Conservation (phyloP, 441 rosid species). For the Melastoma candidum region DNA sequence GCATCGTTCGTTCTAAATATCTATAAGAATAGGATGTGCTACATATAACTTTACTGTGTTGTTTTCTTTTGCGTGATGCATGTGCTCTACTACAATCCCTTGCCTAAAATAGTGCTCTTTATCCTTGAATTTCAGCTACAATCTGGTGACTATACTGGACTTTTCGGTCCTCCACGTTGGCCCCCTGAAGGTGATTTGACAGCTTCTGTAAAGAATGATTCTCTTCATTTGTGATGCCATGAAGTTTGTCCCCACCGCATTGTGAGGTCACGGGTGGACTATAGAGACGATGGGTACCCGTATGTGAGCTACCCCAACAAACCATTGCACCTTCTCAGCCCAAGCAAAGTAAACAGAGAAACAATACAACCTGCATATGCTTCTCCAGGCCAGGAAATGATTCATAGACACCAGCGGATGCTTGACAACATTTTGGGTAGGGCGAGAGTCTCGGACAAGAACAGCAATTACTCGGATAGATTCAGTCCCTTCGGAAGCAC, state of each 20-base stretch:
- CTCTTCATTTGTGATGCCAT: slow-evolving; percentile 14
- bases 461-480: slow-evolving; percentile 20
- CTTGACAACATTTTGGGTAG: slow-evolving; percentile 27
- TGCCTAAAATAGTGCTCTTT: neutral
- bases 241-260: slow-evolving; percentile 13
- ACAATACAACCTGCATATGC: slow-evolving; percentile 17
- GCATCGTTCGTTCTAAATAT: too few species aligned
- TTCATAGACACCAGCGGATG: slow-evolving; percentile 30
- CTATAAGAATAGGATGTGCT: too few species aligned
- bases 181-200: slow-evolving; percentile 15
- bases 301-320: slow-evolving; percentile 8
- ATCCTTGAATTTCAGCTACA: slow-evolving; percentile 27
- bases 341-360: slow-evolving; percentile 13
- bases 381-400: slow-evolving; percentile 17
- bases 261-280: slow-evolving; percentile 18
- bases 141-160: slow-evolving; percentile 22
- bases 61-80: too few species aligned
- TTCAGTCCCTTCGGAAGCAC: slow-evolving; percentile 13
- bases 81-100: too few species aligned
- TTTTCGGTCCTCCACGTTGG: slow-evolving; percentile 2
- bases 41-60: too few species aligned
- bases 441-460: slow-evolving; percentile 21
- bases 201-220: slow-evolving; percentile 16
- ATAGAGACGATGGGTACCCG: slow-evolving; percentile 12
- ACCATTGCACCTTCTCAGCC: slow-evolving; percentile 10